phyloP scores from a whole-genome alignment of 371 early-diverging fungal genomes.

The Mucor sp. region DNA sequence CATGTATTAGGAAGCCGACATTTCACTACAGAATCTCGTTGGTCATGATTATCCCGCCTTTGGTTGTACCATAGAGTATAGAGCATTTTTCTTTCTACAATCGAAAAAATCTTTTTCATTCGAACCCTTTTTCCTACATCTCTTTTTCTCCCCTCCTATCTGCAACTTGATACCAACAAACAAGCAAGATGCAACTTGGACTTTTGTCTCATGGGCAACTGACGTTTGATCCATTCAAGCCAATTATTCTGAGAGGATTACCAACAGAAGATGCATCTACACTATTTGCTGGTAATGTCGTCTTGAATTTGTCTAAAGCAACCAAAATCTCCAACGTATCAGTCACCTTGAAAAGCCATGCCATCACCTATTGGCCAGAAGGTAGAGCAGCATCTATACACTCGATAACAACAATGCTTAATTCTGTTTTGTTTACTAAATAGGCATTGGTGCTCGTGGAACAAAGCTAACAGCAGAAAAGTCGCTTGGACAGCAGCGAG shows the following conservation, averaged over 20 bases:
- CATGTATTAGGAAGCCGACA: background rate
- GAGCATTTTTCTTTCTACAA: background rate
- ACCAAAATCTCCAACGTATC: slow-evolving; percentile 29
- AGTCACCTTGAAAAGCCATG: slow-evolving; percentile 25
- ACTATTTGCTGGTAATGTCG: slow-evolving; percentile 31
- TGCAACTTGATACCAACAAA: background rate
- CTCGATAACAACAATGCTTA: background rate
- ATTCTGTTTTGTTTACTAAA: background rate
- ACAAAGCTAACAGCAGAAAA: slow-evolving; percentile 42
- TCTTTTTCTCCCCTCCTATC: background rate
- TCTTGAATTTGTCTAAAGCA: slow-evolving; percentile 27
- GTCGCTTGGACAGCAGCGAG: slow-evolving; percentile 30
- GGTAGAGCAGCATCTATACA: slow-evolving; percentile 9
- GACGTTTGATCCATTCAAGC: slow-evolving; percentile 36
- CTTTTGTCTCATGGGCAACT: slow-evolving; percentile 33
- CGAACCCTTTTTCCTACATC: background rate
- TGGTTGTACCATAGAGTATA: background rate
- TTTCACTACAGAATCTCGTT: background rate
- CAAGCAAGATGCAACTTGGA: slow-evolving; percentile 20
- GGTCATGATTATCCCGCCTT: slow-evolving; percentile 1
- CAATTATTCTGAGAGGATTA: slow-evolving; percentile 33
- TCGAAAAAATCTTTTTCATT: background rate
- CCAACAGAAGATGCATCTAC: slow-evolving; percentile 36
- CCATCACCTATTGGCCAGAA: slow-evolving; percentile 36
- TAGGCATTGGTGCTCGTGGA: slow-evolving; percentile 47